Evolutionary conservation across 441 rosid species (phyloP).

Genomic region (Cnidoscolus chayamansa): DNA sequence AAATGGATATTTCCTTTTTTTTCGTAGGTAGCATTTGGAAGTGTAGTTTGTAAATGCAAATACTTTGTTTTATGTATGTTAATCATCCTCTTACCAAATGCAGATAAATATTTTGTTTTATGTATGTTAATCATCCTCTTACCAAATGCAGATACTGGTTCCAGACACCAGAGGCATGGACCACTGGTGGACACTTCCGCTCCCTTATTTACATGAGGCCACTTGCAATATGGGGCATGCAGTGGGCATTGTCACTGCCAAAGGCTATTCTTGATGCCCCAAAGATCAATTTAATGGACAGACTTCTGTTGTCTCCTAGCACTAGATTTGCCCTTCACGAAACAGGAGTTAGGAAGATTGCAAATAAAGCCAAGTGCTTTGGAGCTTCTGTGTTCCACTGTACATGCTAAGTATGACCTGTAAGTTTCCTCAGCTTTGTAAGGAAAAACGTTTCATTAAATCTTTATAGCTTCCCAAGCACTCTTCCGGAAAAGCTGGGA

Average conservation of each 20-base stretch:
- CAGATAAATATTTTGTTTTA: constrained; percentile 41
- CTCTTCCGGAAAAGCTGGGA: constrained; percentile 20
- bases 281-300: constrained; percentile 74
- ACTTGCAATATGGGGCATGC: constrained; percentile 96
- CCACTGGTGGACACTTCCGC: constrained; percentile 75
- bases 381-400: constrained; percentile 55
- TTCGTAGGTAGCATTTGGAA: too few species aligned
- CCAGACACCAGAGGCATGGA: constrained; percentile 99
- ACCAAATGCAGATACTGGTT: constrained; percentile 68
- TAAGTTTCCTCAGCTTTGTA: constrained; percentile 23
- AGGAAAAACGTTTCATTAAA: constrained; percentile 11
- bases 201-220: constrained; percentile 98
- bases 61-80: not conserved
- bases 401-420: constrained; percentile 43
- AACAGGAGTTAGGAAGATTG: constrained; percentile 41
- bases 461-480: constrained; percentile 3
- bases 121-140: not conserved
- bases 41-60: not conserved
- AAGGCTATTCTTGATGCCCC: constrained; percentile 88
- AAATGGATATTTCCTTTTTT: not conserved
- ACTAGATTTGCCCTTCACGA: constrained; percentile 43
- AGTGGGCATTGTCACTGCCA: constrained; percentile 79
- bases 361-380: constrained; percentile 55
- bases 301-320: constrained; percentile 62
- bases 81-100: not conserved